A percentile compares a stretch with the other conserved stretches of the same genome.
phyloP scores from a whole-genome alignment of 257 asterid species.

The Przewalskia tangutica region DNA sequence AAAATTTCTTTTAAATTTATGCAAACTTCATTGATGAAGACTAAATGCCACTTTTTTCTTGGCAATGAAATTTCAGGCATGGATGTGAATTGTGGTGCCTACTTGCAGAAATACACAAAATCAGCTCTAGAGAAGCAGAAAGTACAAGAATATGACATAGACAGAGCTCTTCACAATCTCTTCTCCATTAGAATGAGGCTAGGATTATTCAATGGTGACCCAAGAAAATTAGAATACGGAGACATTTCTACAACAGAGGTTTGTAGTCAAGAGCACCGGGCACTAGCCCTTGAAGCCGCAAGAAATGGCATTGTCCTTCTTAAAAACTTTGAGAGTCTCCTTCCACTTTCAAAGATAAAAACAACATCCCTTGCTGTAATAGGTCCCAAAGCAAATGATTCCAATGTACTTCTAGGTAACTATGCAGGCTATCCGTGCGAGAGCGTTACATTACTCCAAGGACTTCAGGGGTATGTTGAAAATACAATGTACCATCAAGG shows the following conservation, averaged over 20 bases:
- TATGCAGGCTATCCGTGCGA: conserved; percentile 59
- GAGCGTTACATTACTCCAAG: conserved; percentile 41
- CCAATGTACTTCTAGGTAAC: conserved; percentile 32
- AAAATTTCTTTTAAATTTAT: background rate
- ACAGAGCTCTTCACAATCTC: conserved; percentile 60
- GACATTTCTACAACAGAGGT: conserved; percentile 24
- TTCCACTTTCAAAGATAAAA: conserved; percentile 42
- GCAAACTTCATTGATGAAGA: background rate
- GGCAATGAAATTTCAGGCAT: conserved; percentile 30
- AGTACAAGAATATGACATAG: conserved; percentile 32
- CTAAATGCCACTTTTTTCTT: background rate
- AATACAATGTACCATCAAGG: conserved; percentile 25
- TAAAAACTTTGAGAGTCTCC: conserved; percentile 39
- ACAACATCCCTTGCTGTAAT: conserved; percentile 42
- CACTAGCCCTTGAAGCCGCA: conserved; percentile 55
- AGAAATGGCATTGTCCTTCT: conserved; percentile 58
- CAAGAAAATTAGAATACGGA: conserved; percentile 32
- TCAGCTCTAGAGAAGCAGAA: conserved; percentile 41
- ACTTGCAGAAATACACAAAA: conserved; percentile 30
- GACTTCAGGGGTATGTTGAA: conserved; percentile 23
- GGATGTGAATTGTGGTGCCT: conserved; percentile 62
- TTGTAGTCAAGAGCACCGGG: conserved; percentile 44
- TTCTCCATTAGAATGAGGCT: conserved; percentile 58
- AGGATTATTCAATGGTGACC: conserved; percentile 51
- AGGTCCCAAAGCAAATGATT: conserved; percentile 48